A percentile compares a stretch with the other conserved stretches of the same genome.
phyloP scores from a whole-genome alignment of 441 rosid species.

The Pelargonium australe region DNA sequence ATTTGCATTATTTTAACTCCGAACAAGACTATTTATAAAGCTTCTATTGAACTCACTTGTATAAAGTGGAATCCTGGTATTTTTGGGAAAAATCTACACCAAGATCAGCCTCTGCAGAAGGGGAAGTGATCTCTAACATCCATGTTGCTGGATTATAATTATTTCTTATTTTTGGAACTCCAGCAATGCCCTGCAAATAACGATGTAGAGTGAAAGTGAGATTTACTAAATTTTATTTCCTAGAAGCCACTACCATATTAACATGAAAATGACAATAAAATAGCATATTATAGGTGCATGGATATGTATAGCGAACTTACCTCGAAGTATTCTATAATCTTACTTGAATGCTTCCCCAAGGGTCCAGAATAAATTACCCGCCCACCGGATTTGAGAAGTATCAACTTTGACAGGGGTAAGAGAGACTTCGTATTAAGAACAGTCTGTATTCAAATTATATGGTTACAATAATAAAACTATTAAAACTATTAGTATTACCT shows the following conservation, averaged over 20 bases:
- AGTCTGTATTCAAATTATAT: no score
- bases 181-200: conserved; percentile 31
- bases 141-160: conserved; percentile 64
- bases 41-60: conserved; percentile 36
- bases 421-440: background rate
- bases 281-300: no score
- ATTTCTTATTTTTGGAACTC: conserved; percentile 42
- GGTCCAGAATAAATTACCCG: conserved; percentile 43
- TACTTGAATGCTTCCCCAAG: conserved; percentile 42
- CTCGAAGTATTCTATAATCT: conserved; percentile 44
- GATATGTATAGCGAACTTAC: conserved; percentile 1
- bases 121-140: conserved; percentile 56
- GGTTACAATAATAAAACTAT: background rate
- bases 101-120: conserved; percentile 40
- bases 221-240: no score
- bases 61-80: conserved; percentile 36
- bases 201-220: no score
- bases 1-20: no score
- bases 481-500: conserved; percentile 22
- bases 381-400: conserved; percentile 58
- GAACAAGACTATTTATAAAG: no score
- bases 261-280: background rate
- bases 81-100: conserved; percentile 40
- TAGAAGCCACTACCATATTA: no score
- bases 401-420: conserved; percentile 32